These are phyloP conservation scores for Colletotrichum eleusines DNA, from an alignment of 2,329 filamentous ascomycete species.

Conservation along the genomic window DNA sequence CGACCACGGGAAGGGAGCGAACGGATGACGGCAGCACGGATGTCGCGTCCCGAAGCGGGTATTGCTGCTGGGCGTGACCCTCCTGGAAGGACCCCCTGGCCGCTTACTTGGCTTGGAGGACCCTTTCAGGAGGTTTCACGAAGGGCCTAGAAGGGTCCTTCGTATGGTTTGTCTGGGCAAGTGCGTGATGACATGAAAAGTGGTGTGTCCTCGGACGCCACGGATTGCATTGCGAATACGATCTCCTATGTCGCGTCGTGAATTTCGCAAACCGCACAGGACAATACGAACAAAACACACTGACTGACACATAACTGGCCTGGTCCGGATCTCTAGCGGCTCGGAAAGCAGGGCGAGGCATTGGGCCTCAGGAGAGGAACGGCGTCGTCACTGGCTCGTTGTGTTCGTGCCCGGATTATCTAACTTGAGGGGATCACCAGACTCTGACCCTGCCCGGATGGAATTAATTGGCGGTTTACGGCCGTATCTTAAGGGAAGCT, in stretches of 20 bases:
- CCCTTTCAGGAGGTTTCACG: slow-evolving; percentile 17
- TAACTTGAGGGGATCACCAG: not conserved
- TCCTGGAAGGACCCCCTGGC: not conserved
- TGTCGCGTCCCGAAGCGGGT: slow-evolving; percentile 27
- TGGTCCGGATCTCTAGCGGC: slow-evolving; percentile 11
- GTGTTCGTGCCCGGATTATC: slow-evolving; percentile 4
- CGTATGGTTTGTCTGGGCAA: not conserved
- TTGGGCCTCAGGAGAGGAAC: not conserved
- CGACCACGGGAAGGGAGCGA: not conserved
- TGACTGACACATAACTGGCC: slow-evolving; percentile 10
- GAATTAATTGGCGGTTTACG: not conserved
- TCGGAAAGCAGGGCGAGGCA: slow-evolving; percentile 17
- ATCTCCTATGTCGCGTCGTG: not conserved
- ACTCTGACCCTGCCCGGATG: not conserved
- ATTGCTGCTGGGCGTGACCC: slow-evolving; percentile 10
- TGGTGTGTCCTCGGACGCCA: not conserved
- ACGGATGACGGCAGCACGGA: slow-evolving; percentile 15
- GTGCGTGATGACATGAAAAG: not conserved
- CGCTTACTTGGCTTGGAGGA: not conserved
- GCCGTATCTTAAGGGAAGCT: not conserved
- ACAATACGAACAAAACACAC: not conserved
- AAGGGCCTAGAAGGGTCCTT: slow-evolving; percentile 31
- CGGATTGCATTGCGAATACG: not conserved
- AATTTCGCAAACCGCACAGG: not conserved
- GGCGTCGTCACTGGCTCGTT: slow-evolving; percentile 14